Conservation (phyloP, 1,284 basidiomycete species). For the Binderoboletus segoi region DNA sequence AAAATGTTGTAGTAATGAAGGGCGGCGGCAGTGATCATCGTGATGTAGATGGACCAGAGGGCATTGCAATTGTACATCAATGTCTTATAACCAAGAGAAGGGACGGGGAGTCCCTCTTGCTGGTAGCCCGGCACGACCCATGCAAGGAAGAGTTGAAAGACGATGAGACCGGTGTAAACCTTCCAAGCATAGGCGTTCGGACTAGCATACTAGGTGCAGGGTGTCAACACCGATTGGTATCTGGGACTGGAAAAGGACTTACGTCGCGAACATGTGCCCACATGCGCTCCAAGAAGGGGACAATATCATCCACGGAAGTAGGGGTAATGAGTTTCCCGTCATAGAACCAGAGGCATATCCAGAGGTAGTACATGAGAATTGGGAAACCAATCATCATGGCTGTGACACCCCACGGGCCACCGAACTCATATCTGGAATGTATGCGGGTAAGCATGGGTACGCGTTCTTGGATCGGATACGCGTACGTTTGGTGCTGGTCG, state of each 20-base stretch:
- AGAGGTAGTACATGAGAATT: slow-evolving; percentile 94
- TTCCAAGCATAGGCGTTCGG: slow-evolving; percentile 88
- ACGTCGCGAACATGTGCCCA: slow-evolving; percentile 82
- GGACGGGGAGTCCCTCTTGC: slow-evolving; percentile 94
- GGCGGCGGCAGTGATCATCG: slow-evolving; percentile 73
- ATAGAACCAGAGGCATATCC: slow-evolving; percentile 97
- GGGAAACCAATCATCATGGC: slow-evolving; percentile 97
- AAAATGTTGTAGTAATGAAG: slow-evolving; percentile 87
- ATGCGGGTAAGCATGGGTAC: slow-evolving; percentile 14
- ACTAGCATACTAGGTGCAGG: slow-evolving; percentile 73
- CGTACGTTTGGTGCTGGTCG: slow-evolving; percentile 75
- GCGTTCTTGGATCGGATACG: slow-evolving; percentile 11
- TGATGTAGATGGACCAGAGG: slow-evolving; percentile 84
- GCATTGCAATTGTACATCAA: slow-evolving; percentile 98
- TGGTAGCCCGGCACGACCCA: slow-evolving; percentile 89
- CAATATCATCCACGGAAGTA: slow-evolving; percentile 68
- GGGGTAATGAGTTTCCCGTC: slow-evolving; percentile 87
- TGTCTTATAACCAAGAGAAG: slow-evolving; percentile 89
- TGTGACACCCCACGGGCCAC: slow-evolving; percentile 88
- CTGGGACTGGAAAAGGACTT: slow-evolving; percentile 29
- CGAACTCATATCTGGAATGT: slow-evolving; percentile 84
- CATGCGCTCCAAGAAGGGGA: slow-evolving; percentile 84
- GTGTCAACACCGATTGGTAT: neutral
- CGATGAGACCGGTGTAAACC: slow-evolving; percentile 88
- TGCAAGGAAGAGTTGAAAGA: slow-evolving; percentile 90